phyloP scores from a whole-genome alignment of 345 rosid species.

The Brassica carinata region DNA sequence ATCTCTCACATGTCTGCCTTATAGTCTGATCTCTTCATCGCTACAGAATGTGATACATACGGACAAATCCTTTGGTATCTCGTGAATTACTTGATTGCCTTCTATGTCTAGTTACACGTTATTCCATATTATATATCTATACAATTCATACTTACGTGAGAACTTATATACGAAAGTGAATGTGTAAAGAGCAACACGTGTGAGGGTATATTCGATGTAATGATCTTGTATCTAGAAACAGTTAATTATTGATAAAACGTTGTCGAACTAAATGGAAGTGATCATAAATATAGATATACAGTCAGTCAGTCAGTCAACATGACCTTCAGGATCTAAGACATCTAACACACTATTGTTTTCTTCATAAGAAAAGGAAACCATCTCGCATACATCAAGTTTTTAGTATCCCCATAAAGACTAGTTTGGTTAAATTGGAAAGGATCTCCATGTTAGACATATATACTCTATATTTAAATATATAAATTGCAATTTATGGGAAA shows the following conservation, averaged over 20 bases:
- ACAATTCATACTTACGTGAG: background rate
- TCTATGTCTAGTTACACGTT: slow-evolving; percentile 33
- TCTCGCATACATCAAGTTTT: background rate
- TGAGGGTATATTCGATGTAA: background rate
- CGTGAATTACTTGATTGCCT: slow-evolving; percentile 37
- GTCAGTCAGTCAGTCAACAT: background rate
- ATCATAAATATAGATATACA: background rate
- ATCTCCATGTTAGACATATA: background rate
- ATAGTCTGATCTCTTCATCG: slow-evolving; percentile 25
- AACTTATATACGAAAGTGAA: background rate
- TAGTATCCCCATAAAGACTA: background rate
- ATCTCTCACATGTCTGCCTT: slow-evolving; percentile 41
- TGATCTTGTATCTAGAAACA: background rate
- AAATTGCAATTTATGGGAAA: background rate
- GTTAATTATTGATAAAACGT: background rate
- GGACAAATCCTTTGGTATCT: slow-evolving; percentile 41
- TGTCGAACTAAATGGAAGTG: background rate
- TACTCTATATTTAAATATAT: no score
- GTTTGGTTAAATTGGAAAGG: background rate
- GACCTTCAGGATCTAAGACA: background rate
- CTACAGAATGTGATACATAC: slow-evolving; percentile 34
- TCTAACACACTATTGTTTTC: background rate
- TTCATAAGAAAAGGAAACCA: background rate
- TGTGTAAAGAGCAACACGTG: background rate
- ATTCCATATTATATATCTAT: background rate